phyloP scores from a whole-genome alignment of 2,329 filamentous ascomycete species.

The Didymella pomorum region DNA sequence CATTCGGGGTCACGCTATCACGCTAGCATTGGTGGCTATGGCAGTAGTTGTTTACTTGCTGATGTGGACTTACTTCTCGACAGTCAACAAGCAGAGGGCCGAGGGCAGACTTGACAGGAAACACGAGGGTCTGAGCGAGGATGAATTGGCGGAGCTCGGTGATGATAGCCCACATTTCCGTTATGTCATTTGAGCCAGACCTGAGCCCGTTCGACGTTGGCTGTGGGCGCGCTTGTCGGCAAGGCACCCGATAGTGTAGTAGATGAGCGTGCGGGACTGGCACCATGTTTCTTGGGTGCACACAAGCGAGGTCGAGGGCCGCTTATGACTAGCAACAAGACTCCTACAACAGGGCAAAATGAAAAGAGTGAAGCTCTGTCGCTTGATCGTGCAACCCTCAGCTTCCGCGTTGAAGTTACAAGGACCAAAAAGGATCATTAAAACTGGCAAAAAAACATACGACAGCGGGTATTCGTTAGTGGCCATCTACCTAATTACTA shows the following conservation, averaged over 20 bases:
- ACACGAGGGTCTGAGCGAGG: neutral
- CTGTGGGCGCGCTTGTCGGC: neutral
- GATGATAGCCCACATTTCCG: neutral
- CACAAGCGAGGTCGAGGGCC: neutral
- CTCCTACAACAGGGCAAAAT: neutral
- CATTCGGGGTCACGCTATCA: neutral
- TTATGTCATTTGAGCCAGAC: neutral
- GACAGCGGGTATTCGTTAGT: neutral
- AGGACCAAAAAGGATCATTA: neutral
- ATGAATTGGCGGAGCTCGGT: neutral
- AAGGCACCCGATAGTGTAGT: neutral
- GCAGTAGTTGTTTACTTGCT: neutral
- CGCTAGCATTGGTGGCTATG: neutral
- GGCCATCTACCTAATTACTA: neutral
- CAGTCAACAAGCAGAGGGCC: neutral
- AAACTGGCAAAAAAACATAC: constrained; percentile 53
- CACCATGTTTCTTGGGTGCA: neutral
- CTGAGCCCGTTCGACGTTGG: neutral
- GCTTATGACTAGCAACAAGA: neutral
- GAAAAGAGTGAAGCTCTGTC: neutral
- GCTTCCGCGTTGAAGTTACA: too few relatives aligned
- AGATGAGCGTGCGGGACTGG: neutral
- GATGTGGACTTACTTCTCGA: neutral
- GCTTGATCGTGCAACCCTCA: neutral
- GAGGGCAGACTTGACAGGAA: neutral